Conservation (phyloP, 2,329 filamentous ascomycete genomes). For the Magnaporthales sp. region DNA sequence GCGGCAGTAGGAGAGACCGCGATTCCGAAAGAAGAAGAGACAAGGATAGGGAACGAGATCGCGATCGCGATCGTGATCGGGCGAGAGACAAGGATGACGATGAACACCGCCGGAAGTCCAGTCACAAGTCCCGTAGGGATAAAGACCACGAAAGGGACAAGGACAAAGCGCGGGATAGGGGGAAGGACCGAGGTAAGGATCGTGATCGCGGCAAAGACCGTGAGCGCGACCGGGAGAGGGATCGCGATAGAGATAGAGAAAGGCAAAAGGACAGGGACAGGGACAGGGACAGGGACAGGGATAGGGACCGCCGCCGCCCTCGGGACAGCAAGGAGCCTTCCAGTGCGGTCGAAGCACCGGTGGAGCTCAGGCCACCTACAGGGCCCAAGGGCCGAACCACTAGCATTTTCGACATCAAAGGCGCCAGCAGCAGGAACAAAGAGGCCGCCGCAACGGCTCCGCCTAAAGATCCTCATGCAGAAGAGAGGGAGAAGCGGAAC, state of each 20-base stretch:
- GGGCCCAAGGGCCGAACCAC: background rate
- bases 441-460: slow-evolving; percentile 9
- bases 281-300: slow-evolving; percentile 24
- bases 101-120: slow-evolving; percentile 13
- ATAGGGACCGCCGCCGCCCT: slow-evolving; percentile 14
- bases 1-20: slow-evolving; percentile 48
- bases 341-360: background rate
- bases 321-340: background rate
- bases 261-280: slow-evolving; percentile 15
- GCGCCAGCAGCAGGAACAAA: slow-evolving; percentile 10
- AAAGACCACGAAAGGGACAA: slow-evolving; percentile 26
- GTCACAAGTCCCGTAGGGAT: slow-evolving; percentile 33
- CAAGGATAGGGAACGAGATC: slow-evolving; percentile 2
- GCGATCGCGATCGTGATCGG: slow-evolving; percentile 16
- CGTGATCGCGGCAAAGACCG: slow-evolving; percentile 27
- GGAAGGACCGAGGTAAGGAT: slow-evolving; percentile 34
- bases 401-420: slow-evolving; percentile 27
- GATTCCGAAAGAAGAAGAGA: slow-evolving; percentile 28
- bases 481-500: slow-evolving; percentile 59
- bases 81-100: slow-evolving; percentile 27
- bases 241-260: slow-evolving; percentile 28
- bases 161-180: slow-evolving; percentile 12
- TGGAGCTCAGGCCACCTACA: background rate
- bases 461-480: slow-evolving; percentile 52
- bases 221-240: slow-evolving; percentile 13